Conservation (phyloP, 2,329 filamentous ascomycete species). For the Colletotrichum spaethianum region DNA sequence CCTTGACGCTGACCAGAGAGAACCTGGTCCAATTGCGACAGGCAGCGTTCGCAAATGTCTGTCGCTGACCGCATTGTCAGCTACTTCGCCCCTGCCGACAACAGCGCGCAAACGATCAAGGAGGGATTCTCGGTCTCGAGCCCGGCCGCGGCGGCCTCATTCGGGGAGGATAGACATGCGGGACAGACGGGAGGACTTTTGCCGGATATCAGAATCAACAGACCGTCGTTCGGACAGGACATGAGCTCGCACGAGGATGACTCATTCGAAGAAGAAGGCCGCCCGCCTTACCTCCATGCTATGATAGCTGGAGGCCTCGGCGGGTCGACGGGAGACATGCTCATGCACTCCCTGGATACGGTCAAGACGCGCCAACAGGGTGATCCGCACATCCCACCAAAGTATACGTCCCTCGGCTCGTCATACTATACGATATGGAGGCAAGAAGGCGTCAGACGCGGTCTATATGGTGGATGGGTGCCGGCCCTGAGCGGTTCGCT, state of each 20-base stretch:
- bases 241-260: constrained; percentile 45
- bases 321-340: constrained; percentile 92
- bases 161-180: constrained; percentile 54
- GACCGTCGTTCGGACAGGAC: constrained; percentile 28
- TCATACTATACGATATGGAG: constrained; percentile 94
- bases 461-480: constrained; percentile 93
- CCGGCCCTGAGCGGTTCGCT: constrained; percentile 94
- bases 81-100: constrained; percentile 62
- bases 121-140: constrained; percentile 40
- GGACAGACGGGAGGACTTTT: constrained; percentile 46
- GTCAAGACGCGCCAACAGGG: constrained; percentile 99
- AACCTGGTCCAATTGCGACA: constrained; percentile 30
- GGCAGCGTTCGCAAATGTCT: constrained; percentile 61
- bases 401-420: constrained; percentile 90
- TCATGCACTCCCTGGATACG: constrained; percentile 99
- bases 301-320: constrained; percentile 97
- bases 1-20: constrained; percentile 43
- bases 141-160: constrained; percentile 49
- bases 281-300: constrained; percentile 66
- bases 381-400: constrained; percentile 92
- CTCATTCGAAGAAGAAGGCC: constrained; percentile 58
- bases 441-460: constrained; percentile 89
- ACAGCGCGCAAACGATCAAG: constrained; percentile 44
- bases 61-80: constrained; percentile 67
- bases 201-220: constrained; percentile 47